Evolutionary conservation across 176 grass and related monocot genomes (phyloP), one percentile per base, ranked within the genome.

Genomic region (Microstegium vimineum): DNA sequence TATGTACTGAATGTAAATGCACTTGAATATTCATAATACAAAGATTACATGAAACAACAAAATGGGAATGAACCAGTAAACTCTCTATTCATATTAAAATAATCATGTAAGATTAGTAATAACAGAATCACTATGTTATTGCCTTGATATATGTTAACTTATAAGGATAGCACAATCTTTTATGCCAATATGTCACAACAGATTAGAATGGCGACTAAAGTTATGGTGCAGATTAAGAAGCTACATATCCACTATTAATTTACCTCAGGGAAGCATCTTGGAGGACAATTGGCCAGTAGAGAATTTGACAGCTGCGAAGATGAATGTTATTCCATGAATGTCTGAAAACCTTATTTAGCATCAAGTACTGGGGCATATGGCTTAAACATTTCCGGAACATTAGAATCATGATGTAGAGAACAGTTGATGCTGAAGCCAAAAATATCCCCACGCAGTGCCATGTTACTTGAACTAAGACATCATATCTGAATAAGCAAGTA

Each of bases 211-310:
- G 32, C 31, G 10, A 70, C 15, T 74, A 40, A 78, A 61, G 20
- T 66, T 80, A 40, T 25, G 64, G 18, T 33, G 27, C 38, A 52
- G 35, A 40, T 85, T 73, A 37, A 67, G 31, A 42, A 45, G 73
- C 23, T 74, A 8, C n/a, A 66, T 8, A 36, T 4, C 35, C 64
- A 75, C 22, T 69, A 56, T 40, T 69, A 7, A 49, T 75, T 83
- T 91, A 98, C 95, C 95, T 93, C 78, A 69, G 65, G 70, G 74
- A 78, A 35, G 65, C 82, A 59, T 78, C 88, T 87, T 90, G 92
- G 56, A 95, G 92, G 77, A 91, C 83, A 88, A 98, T 69, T 62
- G 95, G 95, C 95, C 90, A 98, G 77, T 95, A 98, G 57, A 98
- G 82, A 93, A 98, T 84, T 69, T 98, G 95, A 84, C 82, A 93